Conservation (phyloP, 2,329 filamentous ascomycete genomes). For the Triangularia setosa region DNA sequence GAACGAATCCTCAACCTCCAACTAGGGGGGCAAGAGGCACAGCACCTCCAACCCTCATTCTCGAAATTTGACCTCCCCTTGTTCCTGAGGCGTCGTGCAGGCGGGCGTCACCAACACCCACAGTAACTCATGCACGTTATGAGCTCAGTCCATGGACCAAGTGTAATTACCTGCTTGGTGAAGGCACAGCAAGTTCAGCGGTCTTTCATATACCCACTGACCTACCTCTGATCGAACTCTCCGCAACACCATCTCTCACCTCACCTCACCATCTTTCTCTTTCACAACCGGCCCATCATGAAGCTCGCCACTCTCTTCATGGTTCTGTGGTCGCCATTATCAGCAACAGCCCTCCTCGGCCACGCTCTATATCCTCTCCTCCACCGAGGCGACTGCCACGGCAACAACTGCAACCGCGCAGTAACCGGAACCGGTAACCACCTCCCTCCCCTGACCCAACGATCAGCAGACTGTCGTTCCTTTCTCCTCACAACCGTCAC, state of each 20-base stretch:
- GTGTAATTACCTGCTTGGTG: background rate
- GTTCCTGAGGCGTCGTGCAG: background rate
- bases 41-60: background rate
- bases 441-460: conserved; percentile 33
- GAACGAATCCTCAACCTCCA: background rate
- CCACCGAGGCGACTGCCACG: conserved; percentile 33
- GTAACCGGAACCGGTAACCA: conserved; percentile 41
- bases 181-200: background rate
- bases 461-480: conserved; percentile 39
- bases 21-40: background rate
- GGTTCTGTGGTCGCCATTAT: conserved; percentile 32
- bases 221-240: conserved; percentile 10
- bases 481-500: conserved; percentile 40
- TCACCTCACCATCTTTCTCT: background rate
- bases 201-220: conserved; percentile 9
- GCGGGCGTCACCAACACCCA: background rate
- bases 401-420: conserved; percentile 46
- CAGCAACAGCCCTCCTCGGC: conserved; percentile 33
- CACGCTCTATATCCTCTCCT: conserved; percentile 23
- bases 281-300: conserved; percentile 24
- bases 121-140: background rate
- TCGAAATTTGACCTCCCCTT: background rate
- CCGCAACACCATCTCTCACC: background rate
- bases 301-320: conserved; percentile 39
- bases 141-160: background rate